Evolutionary conservation across 2,329 filamentous ascomycete species (phyloP), one percentile per base, ranked within the genome.

Genomic region (Colletotrichum sp.): DNA sequence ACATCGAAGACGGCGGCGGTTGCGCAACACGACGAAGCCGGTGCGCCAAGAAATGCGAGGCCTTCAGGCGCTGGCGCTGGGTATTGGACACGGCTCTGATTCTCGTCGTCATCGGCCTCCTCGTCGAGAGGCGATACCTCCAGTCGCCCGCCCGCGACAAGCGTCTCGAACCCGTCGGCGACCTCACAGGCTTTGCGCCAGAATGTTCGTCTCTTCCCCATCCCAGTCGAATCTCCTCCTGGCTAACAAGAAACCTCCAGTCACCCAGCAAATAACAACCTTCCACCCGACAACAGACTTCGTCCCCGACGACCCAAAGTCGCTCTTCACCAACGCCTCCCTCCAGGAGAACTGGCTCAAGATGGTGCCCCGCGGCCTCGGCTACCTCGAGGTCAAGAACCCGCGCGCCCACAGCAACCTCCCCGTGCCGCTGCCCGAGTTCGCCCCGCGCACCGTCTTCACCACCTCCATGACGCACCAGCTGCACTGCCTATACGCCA

Each of bases 381-480:
- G 86, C 57, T 88, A 86, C 76, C 80, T 87, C 24, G 78, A 81
- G 39, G 79, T 87, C 64, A 80, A 84, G 59, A 65, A 85, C 65
- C 82, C 85, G 0, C 67, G 79, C 8, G 76, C 78, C 15, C 84
- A 85, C 79, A 79, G 85, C 57, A 84, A 85, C 78, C 82, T 87
- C 13, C 86, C 85, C 4, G 81, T 79, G 8, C 82, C 79, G 18
- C 79, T 88, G 9, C 60, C 81, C 18, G 79, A 78, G 21, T 86
- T 81, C 72, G 78, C 80, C 5, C 78, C 81, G 18, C 80, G 82
- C 52, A 85, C 84, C 57, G 83, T 85, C 64, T 87, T 84, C 78
- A 87, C 86, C 3, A 86, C 86, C 1, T 85, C 84, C 3, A 83
- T 87, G 77, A 87, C 86, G 5, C 86, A 88, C 74, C 86, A 88